Conservation (phyloP, 306 rosid genomes). For the Chamaecrista fasciculata region DNA sequence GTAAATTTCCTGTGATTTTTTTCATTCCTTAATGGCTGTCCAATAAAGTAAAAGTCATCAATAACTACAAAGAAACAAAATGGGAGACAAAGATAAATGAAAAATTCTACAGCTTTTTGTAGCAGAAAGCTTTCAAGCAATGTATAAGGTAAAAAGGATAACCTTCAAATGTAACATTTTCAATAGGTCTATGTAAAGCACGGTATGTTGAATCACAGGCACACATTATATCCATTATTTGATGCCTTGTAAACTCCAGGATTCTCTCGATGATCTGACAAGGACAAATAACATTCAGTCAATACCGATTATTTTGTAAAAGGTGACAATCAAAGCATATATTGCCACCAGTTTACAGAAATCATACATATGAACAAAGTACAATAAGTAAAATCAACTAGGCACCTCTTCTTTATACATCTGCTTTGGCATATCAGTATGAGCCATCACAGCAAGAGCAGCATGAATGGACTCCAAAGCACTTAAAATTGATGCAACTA, state of each 20-base stretch:
- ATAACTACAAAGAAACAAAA: neutral
- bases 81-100: neutral
- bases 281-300: conserved; percentile 24
- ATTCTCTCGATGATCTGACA: conserved; percentile 89
- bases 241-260: conserved; percentile 90
- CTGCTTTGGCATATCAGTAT: conserved; percentile 87
- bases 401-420: conserved; percentile 92
- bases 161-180: conserved; percentile 77
- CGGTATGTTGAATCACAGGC: conserved; percentile 91
- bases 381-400: conserved; percentile 19
- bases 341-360: conserved; percentile 14
- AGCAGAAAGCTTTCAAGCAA: neutral
- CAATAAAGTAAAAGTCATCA: conserved; percentile 17
- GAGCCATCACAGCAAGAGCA: conserved; percentile 82
- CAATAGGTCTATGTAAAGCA: conserved; percentile 82
- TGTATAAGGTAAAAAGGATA: conserved; percentile 27
- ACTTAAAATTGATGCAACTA: conserved; percentile 63
- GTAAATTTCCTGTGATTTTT: conserved; percentile 1
- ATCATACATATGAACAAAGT: conserved; percentile 7
- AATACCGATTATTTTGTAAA: neutral
- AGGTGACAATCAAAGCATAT: conserved; percentile 15
- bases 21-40: conserved; percentile 12
- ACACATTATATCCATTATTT: conserved; percentile 91
- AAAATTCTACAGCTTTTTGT: neutral
- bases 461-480: conserved; percentile 97